Evolutionary conservation across 805 yeast species (phyloP), one percentile per base, ranked within the genome.

Genomic region (Groenewaldozyma tartarivorans): DNA sequence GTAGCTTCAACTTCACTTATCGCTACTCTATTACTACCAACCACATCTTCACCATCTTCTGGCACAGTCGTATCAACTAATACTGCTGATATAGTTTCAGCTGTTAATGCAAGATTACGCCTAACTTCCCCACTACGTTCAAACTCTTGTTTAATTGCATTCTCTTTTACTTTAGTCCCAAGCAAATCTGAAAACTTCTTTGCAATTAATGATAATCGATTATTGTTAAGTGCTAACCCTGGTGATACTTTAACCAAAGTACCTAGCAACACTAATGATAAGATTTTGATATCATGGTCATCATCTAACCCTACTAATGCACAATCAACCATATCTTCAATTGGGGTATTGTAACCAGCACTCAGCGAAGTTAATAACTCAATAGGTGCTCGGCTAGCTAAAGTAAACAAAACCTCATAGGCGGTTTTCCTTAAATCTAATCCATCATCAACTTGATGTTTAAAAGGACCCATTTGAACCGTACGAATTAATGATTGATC

Each of bases 381-480:
- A 2, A 50, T 56, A 19, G 47, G 43, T 33, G 48, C 42, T 9
- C 64, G 46, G 3, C 62, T 51, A 4, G 57, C 55, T 9, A 64
- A 54, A 35, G 81, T 56, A 55, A 77, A 79, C 21, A 84, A 61
- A 18, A 79, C 61, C 53, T 84, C 94, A 56, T 79, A 81, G 4
- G 82, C 68, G 30, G 81, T 71, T 54, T 81, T 81, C 40, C 95
- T 68, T 44, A 76, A 73, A 44, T 77, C 85, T 31, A 82, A 64
- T 0, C 87, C 92, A 48, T 79, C 80, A 52, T 85, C 95, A 31
- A 83, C 72, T 46, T 77, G 77, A 55, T 83, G 88, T 54, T 82
- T 83, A 66, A 81, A 84, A 0, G 94, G 94, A 1, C 95, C 95
- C 75, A 86, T 83, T 36, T 79, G 81, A 26, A 85, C 78, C 16